phyloP scores from a whole-genome alignment of 2,329 filamentous ascomycete genomes.

The Neofusicoccum parvum region DNA sequence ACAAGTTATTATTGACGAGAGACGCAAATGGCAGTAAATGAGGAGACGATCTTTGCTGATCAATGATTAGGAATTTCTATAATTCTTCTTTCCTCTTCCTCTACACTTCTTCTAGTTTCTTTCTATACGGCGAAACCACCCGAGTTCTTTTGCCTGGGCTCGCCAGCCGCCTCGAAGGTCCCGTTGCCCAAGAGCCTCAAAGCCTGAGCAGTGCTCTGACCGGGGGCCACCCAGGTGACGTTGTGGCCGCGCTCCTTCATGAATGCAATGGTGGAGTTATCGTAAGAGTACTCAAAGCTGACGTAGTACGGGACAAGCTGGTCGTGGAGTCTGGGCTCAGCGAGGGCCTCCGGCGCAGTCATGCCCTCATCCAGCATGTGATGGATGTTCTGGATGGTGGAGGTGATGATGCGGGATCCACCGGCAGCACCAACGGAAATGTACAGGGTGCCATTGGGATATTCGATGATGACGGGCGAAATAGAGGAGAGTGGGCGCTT shows the following conservation, averaged over 20 bases:
- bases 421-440: constrained; percentile 76
- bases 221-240: constrained; percentile 67
- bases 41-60: no score
- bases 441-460: constrained; percentile 65
- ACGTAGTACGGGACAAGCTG: constrained; percentile 74
- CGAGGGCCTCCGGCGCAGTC: constrained; percentile 64
- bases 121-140: constrained; percentile 61
- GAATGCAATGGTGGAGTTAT: constrained; percentile 64
- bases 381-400: constrained; percentile 73
- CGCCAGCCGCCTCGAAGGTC: constrained; percentile 75
- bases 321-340: constrained; percentile 73
- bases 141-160: constrained; percentile 73
- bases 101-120: no score
- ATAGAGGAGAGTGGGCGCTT: constrained; percentile 87
- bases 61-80: no score
- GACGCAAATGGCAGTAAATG: no score
- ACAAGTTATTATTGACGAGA: no score
- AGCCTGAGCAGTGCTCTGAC: constrained; percentile 70
- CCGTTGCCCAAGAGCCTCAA: constrained; percentile 64
- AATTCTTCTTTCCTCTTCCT: no score
- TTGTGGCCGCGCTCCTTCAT: constrained; percentile 70
- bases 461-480: constrained; percentile 75
- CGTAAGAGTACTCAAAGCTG: constrained; percentile 69
- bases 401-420: constrained; percentile 79
- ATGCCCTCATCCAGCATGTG: constrained; percentile 69